Conservation (phyloP, 495 filamentous ascomycete species). For the Podospora pseudopauciseta region DNA sequence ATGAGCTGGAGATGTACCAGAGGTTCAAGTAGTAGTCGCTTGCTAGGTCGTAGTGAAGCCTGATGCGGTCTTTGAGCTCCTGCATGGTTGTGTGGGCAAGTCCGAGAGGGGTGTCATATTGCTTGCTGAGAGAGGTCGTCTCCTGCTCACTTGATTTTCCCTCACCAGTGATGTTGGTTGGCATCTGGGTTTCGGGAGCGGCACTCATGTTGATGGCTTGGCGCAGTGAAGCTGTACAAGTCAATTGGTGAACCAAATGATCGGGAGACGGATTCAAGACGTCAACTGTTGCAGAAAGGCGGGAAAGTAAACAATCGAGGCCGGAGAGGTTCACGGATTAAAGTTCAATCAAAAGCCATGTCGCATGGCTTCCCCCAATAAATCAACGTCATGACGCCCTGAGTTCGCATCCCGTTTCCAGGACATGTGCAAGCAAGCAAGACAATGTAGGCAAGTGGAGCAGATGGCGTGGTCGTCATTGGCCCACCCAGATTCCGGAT, state of each 20-base stretch:
- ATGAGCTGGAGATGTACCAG: conserved; percentile 34
- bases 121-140: conserved; percentile 35
- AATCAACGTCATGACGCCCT: neutral
- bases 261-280: neutral
- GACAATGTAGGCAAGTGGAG: neutral
- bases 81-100: conserved; percentile 51
- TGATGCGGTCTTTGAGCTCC: conserved; percentile 56
- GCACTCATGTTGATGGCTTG: conserved; percentile 6
- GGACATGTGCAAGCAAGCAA: neutral
- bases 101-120: conserved; percentile 48
- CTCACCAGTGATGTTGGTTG: conserved; percentile 9
- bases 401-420: neutral
- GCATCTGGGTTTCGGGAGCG: neutral
- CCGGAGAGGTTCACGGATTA: neutral
- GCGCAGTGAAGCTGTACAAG: neutral
- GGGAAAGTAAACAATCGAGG: conserved; percentile 1
- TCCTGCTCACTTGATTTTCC: conserved; percentile 24
- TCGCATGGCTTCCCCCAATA: neutral
- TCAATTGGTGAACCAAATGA: neutral
- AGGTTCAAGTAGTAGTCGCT: conserved; percentile 53
- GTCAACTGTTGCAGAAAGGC: neutral
- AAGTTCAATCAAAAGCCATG: neutral
- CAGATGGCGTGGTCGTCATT: neutral
- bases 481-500: neutral
- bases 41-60: conserved; percentile 56